Conservation (phyloP, 1,284 basidiomycete genomes). For the Leccinum subrobustum region DNA sequence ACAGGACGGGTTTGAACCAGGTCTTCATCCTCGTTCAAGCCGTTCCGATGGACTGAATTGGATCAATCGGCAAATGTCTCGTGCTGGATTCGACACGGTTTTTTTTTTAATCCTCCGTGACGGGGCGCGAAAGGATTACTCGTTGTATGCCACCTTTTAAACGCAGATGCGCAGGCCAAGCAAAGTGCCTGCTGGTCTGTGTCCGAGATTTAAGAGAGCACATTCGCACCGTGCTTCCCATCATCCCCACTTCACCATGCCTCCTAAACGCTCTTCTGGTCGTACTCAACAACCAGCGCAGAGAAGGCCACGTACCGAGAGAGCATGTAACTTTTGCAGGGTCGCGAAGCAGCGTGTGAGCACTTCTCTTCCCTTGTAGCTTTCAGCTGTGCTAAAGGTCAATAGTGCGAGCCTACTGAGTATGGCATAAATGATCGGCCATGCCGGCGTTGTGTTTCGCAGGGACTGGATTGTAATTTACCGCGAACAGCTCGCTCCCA, state of each 20-base stretch:
- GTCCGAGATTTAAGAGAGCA: constrained; percentile 23
- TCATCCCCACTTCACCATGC: constrained; percentile 17
- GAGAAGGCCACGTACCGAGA: constrained; percentile 17
- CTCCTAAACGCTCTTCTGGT: constrained; percentile 8
- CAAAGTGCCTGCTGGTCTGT: constrained; percentile 7
- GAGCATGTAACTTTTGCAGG: constrained; percentile 24
- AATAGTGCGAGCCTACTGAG: constrained; percentile 20
- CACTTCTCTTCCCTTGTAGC: background rate
- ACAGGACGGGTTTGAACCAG: constrained; percentile 10
- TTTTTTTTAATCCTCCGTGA: constrained; percentile 10
- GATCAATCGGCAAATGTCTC: constrained; percentile 21
- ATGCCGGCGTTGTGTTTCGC: constrained; percentile 24
- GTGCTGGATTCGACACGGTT: constrained; percentile 9
- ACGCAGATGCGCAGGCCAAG: constrained; percentile 10
- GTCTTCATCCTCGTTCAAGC: constrained; percentile 15
- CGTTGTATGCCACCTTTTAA: constrained; percentile 12
- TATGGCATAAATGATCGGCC: constrained; percentile 19
- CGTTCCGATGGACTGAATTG: constrained; percentile 9
- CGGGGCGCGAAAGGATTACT: constrained; percentile 6
- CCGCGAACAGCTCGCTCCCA: constrained; percentile 18
- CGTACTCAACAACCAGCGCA: constrained; percentile 9
- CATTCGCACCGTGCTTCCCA: constrained; percentile 6
- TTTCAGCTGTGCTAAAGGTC: constrained; percentile 7
- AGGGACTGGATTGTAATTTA: constrained; percentile 12
- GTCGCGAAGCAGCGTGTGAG: constrained; percentile 22